Evolutionary conservation across 805 yeast genomes (phyloP), one percentile per base, ranked within the genome.

Genomic region (Tetrapisispora arboricola): DNA sequence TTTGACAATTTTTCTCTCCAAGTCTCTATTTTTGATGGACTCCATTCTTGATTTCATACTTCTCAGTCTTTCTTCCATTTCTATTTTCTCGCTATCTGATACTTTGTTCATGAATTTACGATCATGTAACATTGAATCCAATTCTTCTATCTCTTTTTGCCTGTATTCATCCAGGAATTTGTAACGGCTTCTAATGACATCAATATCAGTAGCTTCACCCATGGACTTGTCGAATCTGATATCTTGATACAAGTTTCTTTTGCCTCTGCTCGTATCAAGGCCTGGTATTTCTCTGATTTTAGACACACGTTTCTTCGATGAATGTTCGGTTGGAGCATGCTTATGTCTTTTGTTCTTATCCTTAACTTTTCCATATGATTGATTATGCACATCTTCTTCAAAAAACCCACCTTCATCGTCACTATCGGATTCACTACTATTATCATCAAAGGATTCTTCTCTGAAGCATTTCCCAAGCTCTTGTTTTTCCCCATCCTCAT

Each of bases 221-320:
- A 77, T 76, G 0, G 95, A 87, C 3, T 90, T 73, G 60, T 92
- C 96, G 58, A 92, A 92, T 50, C 98, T 71, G 26, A 94, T 80
- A 64, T 92, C 98, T 37, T 75, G 72, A 57, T 82, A 80, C 22
- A 80, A 61, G 13, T 66, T 67, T 13, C 54, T 43, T 28, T 55
- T 52, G 38, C 60, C 51, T 42, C 63, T 57, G 48, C 60, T 67
- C 8, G 29, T 27, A 37, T 67, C 68, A 35, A 82, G 56, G 0
- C 90, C 92, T 2, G 84, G 90, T 11, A 88, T 78, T 33, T 79
- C 77, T 48, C 97, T 71, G 28, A 85, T 67, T 47, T 70, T 68
- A 0, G 85, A 66, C 0, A 82, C 94, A 15, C 79, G 81, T 48
- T 65, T 72, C 59, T 82, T 86, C 0, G 94, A 67, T 6, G 92